These are phyloP conservation scores for Fusarium tuaranense DNA, from an alignment of 2,329 filamentous ascomycete species.

Conservation along the genomic window DNA sequence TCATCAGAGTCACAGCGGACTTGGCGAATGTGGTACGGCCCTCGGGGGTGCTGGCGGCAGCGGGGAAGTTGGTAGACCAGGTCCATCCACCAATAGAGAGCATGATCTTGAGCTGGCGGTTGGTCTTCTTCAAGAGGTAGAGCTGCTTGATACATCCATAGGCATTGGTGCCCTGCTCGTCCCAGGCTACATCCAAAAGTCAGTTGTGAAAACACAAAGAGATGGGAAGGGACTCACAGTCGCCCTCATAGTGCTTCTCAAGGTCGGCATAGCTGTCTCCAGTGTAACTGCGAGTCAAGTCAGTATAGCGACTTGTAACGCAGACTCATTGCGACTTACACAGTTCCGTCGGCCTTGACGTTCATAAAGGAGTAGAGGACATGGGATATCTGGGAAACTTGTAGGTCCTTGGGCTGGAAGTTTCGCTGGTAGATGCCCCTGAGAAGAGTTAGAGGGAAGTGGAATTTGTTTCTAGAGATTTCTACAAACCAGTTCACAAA, in stretches of 20 bases:
- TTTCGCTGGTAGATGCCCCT: slow-evolving; percentile 30
- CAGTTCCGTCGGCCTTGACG: slow-evolving; percentile 76
- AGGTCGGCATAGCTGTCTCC: slow-evolving; percentile 77
- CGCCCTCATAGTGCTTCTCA: slow-evolving; percentile 74
- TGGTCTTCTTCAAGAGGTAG: slow-evolving; percentile 28
- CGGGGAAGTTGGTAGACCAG: slow-evolving; percentile 30
- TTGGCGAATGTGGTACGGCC: slow-evolving; percentile 26
- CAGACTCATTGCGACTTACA: slow-evolving; percentile 58
- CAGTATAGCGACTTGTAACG: background rate
- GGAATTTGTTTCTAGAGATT: slow-evolving; percentile 53
- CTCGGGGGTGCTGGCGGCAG: slow-evolving; percentile 24
- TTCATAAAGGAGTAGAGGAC: slow-evolving; percentile 88
- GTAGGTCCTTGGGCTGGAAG: slow-evolving; percentile 45
- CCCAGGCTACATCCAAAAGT: slow-evolving; percentile 18
- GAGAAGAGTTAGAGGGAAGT: slow-evolving; percentile 48
- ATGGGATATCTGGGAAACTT: slow-evolving; percentile 72
- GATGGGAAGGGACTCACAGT: slow-evolving; percentile 59
- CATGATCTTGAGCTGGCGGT: slow-evolving; percentile 32
- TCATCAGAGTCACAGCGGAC: slow-evolving; percentile 30
- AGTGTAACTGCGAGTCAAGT: slow-evolving; percentile 59
- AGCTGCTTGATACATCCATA: slow-evolving; percentile 35
- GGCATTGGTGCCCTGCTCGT: slow-evolving; percentile 16
- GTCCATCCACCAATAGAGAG: slow-evolving; percentile 33
- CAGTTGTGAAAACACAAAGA: background rate
- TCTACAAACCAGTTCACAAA: slow-evolving; percentile 27